These are phyloP conservation scores for Dunaliella primolecta DNA, from an alignment of 139 green algal species.

Conservation along the genomic window DNA sequence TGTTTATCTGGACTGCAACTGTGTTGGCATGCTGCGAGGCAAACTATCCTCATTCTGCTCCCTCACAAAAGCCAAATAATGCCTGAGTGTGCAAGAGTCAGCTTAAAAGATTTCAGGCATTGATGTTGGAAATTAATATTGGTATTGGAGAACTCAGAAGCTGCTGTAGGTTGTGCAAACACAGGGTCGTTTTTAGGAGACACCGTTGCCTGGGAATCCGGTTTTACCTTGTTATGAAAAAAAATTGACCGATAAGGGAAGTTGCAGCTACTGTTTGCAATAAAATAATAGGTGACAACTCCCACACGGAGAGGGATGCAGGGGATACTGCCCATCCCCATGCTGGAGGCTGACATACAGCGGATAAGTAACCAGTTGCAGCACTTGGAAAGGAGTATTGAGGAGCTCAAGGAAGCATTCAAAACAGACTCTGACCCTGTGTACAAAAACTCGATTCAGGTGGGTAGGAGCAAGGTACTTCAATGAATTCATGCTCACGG, in stretches of 20 bases:
- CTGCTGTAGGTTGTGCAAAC: not conserved
- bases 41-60: not conserved
- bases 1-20: not conserved
- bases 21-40: not conserved
- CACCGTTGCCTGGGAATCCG: not conserved
- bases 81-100: no score
- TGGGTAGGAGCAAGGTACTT: not conserved
- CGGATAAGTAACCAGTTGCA: not conserved
- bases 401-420: not conserved
- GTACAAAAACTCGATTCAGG: not conserved
- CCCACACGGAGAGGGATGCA: not conserved
- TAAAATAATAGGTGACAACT: not conserved
- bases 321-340: not conserved
- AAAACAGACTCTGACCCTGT: not conserved
- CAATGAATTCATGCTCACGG: not conserved
- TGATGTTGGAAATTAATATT: no score
- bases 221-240: not conserved
- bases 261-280: not conserved
- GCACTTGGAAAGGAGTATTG: not conserved
- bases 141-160: not conserved
- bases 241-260: not conserved
- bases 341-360: not conserved
- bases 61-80: no score
- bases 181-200: not conserved
- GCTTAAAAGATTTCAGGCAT: no score